phyloP scores from a whole-genome alignment of 495 filamentous ascomycete genomes.

The Filosporella fistucella region DNA sequence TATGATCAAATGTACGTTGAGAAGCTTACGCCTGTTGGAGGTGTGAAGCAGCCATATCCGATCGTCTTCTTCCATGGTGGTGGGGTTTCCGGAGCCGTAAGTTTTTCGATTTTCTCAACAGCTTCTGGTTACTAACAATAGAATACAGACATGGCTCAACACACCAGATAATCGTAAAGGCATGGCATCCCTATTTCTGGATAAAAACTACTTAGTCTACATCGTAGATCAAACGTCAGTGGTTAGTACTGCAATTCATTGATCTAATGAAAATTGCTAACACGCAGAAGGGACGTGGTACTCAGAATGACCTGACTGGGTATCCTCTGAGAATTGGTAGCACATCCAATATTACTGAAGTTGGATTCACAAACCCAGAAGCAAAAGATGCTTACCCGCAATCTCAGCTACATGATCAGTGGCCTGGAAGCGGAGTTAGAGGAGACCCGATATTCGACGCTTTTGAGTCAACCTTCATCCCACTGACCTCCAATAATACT shows the following conservation, averaged over 20 bases:
- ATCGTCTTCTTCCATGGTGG: conserved; percentile 5
- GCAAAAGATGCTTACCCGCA: conserved; percentile 37
- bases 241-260: too few relatives aligned
- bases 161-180: conserved; percentile 43
- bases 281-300: conserved; percentile 31
- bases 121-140: neutral
- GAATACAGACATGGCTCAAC: conserved; percentile 33
- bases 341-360: conserved; percentile 30
- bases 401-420: conserved; percentile 42
- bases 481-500: conserved; percentile 1
- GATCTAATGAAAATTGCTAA: too few relatives aligned
- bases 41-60: neutral
- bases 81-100: neutral
- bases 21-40: conserved; percentile 1
- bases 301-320: conserved; percentile 16
- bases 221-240: conserved; percentile 39
- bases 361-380: conserved; percentile 35
- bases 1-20: conserved; percentile 9
- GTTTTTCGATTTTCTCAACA: too few relatives aligned
- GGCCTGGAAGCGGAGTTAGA: conserved; percentile 38
- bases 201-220: conserved; percentile 39
- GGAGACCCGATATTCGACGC: conserved; percentile 39
- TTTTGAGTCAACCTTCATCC: conserved; percentile 17
- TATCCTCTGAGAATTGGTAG: conserved; percentile 30
- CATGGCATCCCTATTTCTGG: conserved; percentile 43